Evolutionary conservation across 2,329 filamentous ascomycete genomes (phyloP).

Genomic region (Rasamsonia emersonii): DNA sequence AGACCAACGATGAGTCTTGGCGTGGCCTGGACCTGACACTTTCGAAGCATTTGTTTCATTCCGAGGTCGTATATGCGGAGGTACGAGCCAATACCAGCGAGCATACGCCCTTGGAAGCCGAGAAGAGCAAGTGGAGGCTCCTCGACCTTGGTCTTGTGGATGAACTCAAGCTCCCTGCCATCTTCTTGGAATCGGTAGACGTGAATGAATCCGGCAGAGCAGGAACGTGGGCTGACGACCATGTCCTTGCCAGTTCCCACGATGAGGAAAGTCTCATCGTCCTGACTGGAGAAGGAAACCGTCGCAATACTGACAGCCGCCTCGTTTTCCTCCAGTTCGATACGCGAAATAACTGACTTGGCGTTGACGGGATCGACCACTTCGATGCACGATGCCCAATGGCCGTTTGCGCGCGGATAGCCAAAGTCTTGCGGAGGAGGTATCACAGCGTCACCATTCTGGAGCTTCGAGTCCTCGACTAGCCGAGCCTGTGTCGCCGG

Average conservation of each 20-base stretch:
- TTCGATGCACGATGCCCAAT: slow-evolving; percentile 95
- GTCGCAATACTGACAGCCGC: slow-evolving; percentile 78
- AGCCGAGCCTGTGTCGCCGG: slow-evolving; percentile 68
- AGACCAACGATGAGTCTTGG: slow-evolving; percentile 80
- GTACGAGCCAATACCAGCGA: slow-evolving; percentile 75
- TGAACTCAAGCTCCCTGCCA: slow-evolving; percentile 83
- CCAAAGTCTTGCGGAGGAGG: slow-evolving; percentile 79
- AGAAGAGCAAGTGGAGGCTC: slow-evolving; percentile 82
- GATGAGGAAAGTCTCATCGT: slow-evolving; percentile 82
- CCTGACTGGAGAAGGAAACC: slow-evolving; percentile 79
- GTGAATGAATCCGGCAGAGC: slow-evolving; percentile 74
- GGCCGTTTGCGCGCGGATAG: slow-evolving; percentile 69
- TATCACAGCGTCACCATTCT: slow-evolving; percentile 62
- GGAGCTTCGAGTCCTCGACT: slow-evolving; percentile 59
- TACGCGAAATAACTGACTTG: slow-evolving; percentile 64
- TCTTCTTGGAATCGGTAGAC: slow-evolving; percentile 84
- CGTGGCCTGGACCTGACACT: slow-evolving; percentile 72
- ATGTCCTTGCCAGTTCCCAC: slow-evolving; percentile 93
- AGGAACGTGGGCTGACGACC: slow-evolving; percentile 66
- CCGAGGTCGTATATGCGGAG: slow-evolving; percentile 88
- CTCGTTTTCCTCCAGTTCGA: slow-evolving; percentile 84
- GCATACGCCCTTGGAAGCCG: slow-evolving; percentile 82
- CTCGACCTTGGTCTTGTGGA: slow-evolving; percentile 91
- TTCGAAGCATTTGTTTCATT: slow-evolving; percentile 84
- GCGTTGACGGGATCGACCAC: slow-evolving; percentile 74